A percentile compares a stretch with the other conserved stretches of the same genome.
phyloP scores from a whole-genome alignment of 2,329 filamentous ascomycete genomes.

The Clonostachys rhizophaga region DNA sequence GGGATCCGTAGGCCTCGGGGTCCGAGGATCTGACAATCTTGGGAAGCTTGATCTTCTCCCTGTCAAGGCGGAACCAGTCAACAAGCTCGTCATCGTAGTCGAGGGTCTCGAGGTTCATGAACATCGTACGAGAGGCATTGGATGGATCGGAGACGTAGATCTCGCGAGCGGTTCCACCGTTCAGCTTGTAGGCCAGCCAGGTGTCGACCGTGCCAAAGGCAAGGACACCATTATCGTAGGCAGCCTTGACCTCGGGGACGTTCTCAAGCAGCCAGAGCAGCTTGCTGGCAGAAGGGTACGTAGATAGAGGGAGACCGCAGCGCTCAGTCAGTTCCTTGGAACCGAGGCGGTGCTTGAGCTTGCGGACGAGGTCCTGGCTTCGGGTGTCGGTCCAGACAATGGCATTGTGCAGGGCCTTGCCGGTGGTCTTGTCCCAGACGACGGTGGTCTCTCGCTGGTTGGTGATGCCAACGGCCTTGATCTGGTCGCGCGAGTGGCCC shows the following conservation, averaged over 20 bases:
- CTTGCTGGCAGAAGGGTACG: constrained; percentile 77
- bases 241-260: constrained; percentile 58
- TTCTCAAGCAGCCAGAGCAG: constrained; percentile 73
- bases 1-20: constrained; percentile 59
- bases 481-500: constrained; percentile 63
- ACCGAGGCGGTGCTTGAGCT: constrained; percentile 62
- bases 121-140: constrained; percentile 84
- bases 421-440: constrained; percentile 74
- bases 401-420: constrained; percentile 73
- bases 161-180: constrained; percentile 62
- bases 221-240: constrained; percentile 67
- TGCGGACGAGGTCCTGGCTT: constrained; percentile 65
- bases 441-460: constrained; percentile 81
- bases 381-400: constrained; percentile 84
- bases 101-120: constrained; percentile 75
- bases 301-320: constrained; percentile 75
- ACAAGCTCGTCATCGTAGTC: constrained; percentile 71
- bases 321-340: constrained; percentile 62
- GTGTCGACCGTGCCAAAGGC: constrained; percentile 81
- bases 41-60: constrained; percentile 64
- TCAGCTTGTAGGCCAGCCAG: constrained; percentile 77
- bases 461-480: constrained; percentile 74
- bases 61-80: constrained; percentile 69
- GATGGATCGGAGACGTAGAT: constrained; percentile 74
- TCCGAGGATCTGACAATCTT: constrained; percentile 74